A percentile compares a stretch with the other conserved stretches of the same genome.
Conservation (phyloP, 2,329 filamentous ascomycete species). For the Thelonectria discophora region DNA sequence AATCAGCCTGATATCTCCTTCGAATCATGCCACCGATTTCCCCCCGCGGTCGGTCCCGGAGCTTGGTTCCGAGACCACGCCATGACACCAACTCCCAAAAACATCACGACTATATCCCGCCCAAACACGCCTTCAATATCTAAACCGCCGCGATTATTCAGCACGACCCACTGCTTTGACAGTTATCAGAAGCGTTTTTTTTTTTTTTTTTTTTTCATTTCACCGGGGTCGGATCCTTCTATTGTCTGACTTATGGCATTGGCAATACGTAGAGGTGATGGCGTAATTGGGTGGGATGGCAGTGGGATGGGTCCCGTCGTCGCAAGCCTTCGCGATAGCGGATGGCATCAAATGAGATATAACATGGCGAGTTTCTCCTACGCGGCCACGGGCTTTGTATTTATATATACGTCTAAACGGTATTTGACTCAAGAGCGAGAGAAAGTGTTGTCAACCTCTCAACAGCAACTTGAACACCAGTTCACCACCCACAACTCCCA, state of each 20-base stretch:
- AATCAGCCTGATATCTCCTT: not conserved
- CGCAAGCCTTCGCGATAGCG: slow-evolving; percentile 6
- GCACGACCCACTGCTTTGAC: slow-evolving; percentile 27
- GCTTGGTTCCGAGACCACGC: slow-evolving; percentile 12
- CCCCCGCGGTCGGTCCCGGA: not conserved
- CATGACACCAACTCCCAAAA: not conserved
- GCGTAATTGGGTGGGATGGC: slow-evolving; percentile 33
- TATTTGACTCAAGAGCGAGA: not conserved
- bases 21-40: not conserved
- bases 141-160: slow-evolving; percentile 28
- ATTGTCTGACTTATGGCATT: slow-evolving; percentile 25
- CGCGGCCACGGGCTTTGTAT: not conserved
- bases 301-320: slow-evolving; percentile 31
- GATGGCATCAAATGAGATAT: slow-evolving; percentile 15
- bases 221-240: slow-evolving; percentile 11
- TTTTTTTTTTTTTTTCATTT: slow-evolving; percentile 5
- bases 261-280: slow-evolving; percentile 32
- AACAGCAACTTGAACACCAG: not conserved
- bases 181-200: not conserved
- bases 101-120: slow-evolving; percentile 22
- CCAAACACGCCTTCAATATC: slow-evolving; percentile 19
- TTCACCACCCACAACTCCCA: not conserved
- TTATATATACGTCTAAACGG: not conserved
- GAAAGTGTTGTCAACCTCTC: too few relatives aligned
- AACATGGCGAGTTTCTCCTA: slow-evolving; percentile 10